Evolutionary conservation across 1,284 basidiomycete species (phyloP).

Genomic region (Rhodotorula sp.): DNA sequence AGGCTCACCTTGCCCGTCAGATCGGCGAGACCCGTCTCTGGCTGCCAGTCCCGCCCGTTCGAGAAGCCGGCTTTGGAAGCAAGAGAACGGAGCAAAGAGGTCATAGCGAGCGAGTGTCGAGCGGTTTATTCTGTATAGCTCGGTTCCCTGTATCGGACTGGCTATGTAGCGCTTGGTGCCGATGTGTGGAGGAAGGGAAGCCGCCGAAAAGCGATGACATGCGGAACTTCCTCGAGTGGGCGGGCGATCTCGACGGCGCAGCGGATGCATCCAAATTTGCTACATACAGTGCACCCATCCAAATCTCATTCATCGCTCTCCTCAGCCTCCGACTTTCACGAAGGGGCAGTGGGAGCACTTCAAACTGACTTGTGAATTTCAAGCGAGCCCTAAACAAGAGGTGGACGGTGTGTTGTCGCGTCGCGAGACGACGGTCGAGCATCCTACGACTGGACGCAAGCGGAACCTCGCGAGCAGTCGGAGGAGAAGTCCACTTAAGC

Average conservation of each 20-base stretch:
- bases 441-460: neutral
- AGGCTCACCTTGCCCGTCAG: conserved; percentile 28
- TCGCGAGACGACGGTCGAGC: neutral
- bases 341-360: no score
- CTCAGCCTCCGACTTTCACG: no score
- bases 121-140: neutral
- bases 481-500: neutral
- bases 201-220: no score
- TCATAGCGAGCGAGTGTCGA: neutral
- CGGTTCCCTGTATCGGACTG: no score
- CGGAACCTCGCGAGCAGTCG: neutral
- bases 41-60: conserved; percentile 16
- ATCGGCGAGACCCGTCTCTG: conserved; percentile 19
- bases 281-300: no score
- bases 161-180: no score
- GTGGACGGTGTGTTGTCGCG: neutral
- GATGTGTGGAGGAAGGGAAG: no score
- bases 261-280: no score
- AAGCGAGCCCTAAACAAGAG: neutral
- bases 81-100: neutral
- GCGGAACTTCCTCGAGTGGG: no score
- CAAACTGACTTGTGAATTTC: no score
- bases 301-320: no score
- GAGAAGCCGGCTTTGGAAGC: conserved; percentile 19
- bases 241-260: no score